Conservation (phyloP, 176 grass and related monocot genomes). For the Zizania latifolia region DNA sequence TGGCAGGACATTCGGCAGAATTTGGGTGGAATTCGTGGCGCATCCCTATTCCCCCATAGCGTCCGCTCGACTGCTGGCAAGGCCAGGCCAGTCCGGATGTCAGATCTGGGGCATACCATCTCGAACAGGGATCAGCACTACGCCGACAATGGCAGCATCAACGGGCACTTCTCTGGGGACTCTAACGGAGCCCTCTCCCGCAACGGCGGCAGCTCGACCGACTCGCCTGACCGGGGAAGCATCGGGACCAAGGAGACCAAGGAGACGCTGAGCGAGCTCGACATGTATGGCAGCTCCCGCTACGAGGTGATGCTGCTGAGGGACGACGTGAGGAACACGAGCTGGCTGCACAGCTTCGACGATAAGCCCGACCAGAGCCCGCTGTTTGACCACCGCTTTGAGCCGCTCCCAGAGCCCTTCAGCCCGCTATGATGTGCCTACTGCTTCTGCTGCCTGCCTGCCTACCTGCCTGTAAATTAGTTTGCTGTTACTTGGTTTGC, state of each 20-base stretch:
- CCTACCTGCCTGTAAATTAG: conserved; percentile 44
- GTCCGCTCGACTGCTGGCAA: conserved; percentile 60
- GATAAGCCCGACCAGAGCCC: conserved; percentile 77
- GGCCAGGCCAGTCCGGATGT: conserved; percentile 40
- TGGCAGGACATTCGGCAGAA: conserved; percentile 91
- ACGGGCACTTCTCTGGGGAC: conserved; percentile 40
- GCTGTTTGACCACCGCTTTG: conserved; percentile 88
- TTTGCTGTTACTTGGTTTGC: background rate
- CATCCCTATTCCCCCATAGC: conserved; percentile 88
- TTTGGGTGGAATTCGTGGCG: conserved; percentile 69
- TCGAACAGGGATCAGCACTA: conserved; percentile 32
- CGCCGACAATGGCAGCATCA: conserved; percentile 46
- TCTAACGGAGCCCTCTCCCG: conserved; percentile 34
- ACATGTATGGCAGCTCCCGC: conserved; percentile 68
- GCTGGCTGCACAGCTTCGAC: conserved; percentile 71
- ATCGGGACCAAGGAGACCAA: conserved; percentile 46
- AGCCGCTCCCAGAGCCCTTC: conserved; percentile 91
- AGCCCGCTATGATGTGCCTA: conserved; percentile 51
- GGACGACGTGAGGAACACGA: conserved; percentile 77
- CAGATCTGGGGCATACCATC: conserved; percentile 40
- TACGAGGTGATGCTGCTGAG: conserved; percentile 78
- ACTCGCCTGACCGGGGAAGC: conserved; percentile 56
- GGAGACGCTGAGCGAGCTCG: conserved; percentile 66
- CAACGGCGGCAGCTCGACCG: conserved; percentile 41
- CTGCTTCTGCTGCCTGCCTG: background rate